Percentiles rank a stretch among this genome's conserved stretches.
These are phyloP conservation scores for Pulveroboletus ravenelii DNA, from an alignment of 768 basidiomycete species.

Conservation along the genomic window DNA sequence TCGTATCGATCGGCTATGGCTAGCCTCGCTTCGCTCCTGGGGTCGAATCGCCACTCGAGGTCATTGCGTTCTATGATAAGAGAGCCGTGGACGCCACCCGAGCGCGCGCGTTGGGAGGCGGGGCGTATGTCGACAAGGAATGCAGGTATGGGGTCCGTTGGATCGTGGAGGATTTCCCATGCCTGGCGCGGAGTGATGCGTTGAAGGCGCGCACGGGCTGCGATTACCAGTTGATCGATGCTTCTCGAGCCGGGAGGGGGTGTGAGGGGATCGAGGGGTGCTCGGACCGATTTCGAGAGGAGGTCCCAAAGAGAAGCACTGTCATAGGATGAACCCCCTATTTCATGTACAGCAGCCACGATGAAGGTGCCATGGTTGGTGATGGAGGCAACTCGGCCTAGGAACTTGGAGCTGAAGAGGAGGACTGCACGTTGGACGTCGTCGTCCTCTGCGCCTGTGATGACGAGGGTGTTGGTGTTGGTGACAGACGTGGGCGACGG, in stretches of 20 bases:
- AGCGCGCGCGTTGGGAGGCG: slow-evolving; percentile 48
- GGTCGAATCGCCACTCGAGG: slow-evolving; percentile 80
- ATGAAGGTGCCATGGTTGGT: slow-evolving; percentile 32
- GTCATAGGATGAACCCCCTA: slow-evolving; percentile 55
- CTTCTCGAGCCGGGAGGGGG: slow-evolving; percentile 64
- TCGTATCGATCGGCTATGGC: slow-evolving; percentile 73
- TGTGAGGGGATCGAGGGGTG: slow-evolving; percentile 54
- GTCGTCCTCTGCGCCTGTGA: slow-evolving; percentile 52
- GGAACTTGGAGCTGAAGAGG: slow-evolving; percentile 62
- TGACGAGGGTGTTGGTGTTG: slow-evolving; percentile 44
- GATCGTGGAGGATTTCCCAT: slow-evolving; percentile 52
- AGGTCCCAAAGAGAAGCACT: slow-evolving; percentile 66
- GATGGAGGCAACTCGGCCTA: slow-evolving; percentile 50
- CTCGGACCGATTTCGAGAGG: slow-evolving; percentile 55
- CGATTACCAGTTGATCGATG: slow-evolving; percentile 52
- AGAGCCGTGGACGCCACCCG: slow-evolving; percentile 64
- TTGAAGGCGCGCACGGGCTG: slow-evolving; percentile 59
- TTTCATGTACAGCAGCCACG: slow-evolving; percentile 48
- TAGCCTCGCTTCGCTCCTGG: slow-evolving; percentile 53
- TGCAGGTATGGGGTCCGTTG: slow-evolving; percentile 52
- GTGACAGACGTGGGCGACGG: slow-evolving; percentile 22
- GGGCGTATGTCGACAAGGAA: slow-evolving; percentile 78
- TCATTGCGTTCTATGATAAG: slow-evolving; percentile 71
- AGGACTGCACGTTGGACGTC: slow-evolving; percentile 65
- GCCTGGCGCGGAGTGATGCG: slow-evolving; percentile 60